phyloP scores from a whole-genome alignment of 257 asterid species.

The Scutellaria minor region DNA sequence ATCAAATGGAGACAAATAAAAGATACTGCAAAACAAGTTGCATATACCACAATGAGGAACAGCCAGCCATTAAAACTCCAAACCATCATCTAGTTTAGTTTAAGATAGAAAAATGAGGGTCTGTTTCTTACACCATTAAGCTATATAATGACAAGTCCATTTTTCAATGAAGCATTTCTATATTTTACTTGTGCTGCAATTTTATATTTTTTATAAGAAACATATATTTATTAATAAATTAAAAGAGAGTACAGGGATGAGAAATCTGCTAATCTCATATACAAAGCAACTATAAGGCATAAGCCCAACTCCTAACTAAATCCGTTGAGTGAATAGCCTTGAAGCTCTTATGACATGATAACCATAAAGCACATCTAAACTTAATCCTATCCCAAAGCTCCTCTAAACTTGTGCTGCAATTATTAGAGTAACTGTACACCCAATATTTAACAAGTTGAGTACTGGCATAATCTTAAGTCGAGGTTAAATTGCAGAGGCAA shows the following conservation, averaged over 20 bases:
- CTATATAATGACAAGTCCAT: conserved; percentile 10
- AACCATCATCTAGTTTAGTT: conserved; percentile 3
- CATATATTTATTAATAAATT: no score
- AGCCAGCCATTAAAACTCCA: conserved; percentile 1
- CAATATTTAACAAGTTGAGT: conserved; percentile 18
- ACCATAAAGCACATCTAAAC: no score
- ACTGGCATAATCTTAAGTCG: conserved; percentile 20
- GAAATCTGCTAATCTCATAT: no score
- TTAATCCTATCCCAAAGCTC: no score
- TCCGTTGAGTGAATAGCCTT: no score
- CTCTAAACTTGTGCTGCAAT: conserved; percentile 5
- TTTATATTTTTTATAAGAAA: no score
- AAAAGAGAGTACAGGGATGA: no score
- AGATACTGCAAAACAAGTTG: conserved; percentile 13
- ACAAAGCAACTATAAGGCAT: no score
- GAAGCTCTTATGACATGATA: no score
- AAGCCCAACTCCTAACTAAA: no score
- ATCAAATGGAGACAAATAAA: conserved; percentile 6
- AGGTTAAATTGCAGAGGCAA: neutral
- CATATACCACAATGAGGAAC: conserved; percentile 12
- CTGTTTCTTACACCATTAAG: conserved; percentile 1
- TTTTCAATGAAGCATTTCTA: conserved; percentile 21
- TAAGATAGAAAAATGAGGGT: conserved; percentile 15
- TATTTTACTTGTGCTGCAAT: neutral
- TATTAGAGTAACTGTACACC: conserved; percentile 13